phyloP scores from a whole-genome alignment of 73 alveolate genomes.

The Tetrahymena borealis region DNA sequence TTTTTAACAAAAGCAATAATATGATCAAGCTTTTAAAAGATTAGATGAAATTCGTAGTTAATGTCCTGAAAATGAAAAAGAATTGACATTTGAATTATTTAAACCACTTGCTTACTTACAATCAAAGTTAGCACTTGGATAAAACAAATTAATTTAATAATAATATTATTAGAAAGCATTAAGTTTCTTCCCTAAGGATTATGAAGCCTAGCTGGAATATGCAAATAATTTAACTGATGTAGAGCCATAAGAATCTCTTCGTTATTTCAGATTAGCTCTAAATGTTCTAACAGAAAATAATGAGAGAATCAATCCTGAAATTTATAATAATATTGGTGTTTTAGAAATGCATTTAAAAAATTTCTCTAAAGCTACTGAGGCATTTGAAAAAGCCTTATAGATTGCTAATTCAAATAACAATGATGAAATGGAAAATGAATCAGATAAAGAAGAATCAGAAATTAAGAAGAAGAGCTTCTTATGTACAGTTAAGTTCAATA shows the following conservation, averaged over 20 bases:
- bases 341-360: neutral
- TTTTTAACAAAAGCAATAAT: neutral
- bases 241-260: neutral
- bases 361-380: neutral
- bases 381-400: neutral
- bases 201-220: neutral
- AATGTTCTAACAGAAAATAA: neutral
- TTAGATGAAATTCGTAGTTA: neutral
- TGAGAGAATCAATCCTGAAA: neutral
- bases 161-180: neutral
- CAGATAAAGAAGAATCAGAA: neutral
- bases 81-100: neutral
- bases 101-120: neutral
- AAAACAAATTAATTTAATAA: neutral
- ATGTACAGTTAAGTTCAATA: neutral
- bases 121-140: neutral
- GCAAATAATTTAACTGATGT: neutral
- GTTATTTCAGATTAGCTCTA: neutral
- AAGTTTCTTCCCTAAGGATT: neutral
- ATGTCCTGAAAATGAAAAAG: neutral
- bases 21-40: neutral
- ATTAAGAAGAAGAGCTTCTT: neutral
- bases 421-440: neutral
- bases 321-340: neutral
- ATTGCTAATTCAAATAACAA: neutral